Evolutionary conservation across 2,329 filamentous ascomycete genomes (phyloP), one percentile per base, ranked within the genome.

Genomic region (Aspergillus piperis): DNA sequence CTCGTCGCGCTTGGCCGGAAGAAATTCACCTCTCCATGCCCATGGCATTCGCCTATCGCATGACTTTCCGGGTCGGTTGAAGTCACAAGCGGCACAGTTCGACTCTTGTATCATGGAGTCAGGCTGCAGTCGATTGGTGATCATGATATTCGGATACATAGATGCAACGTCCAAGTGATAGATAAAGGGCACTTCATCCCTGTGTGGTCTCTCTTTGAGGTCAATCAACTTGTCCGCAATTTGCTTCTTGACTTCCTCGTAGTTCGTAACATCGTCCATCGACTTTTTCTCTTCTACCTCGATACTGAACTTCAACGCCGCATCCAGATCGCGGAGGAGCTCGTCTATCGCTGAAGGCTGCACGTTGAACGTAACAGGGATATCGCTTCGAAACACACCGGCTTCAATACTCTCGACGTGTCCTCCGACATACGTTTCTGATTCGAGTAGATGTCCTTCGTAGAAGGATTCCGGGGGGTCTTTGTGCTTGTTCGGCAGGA

Each of bases 111-210:
- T 96, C 92, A 99, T 96, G n/a, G 95, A 98, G 76, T 99, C 95
- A 0, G 95, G 95, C 69, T 99, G 95, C 50, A 99, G 78, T 75
- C 95, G 90, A 76, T 99, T 99, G 1, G 95, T 99, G 2, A 96
- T 99, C 96, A 99, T 99, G 75, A 99, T 99, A 77, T 99, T 99
- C 8, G 95, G 95, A 74, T 99, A 99, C 95, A 99, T 99, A 61
- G 95, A 97, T 17, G 95, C 95, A 60, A 99, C 96, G 73, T 99
- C 95, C 79, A 99, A 82, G 83, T 99, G 95, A 78, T 99, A 99
- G 66, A 99, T 99, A 32, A 96, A 85, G 4, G 95, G 95, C 47
- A 88, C 83, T 75, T 99, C 95, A 67, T 83, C 87, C 64, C 95
- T 85, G 69, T 96, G 92, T 0, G 95, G 94, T 0, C 89, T 95